A percentile compares a stretch with the other conserved stretches of the same genome.
These are phyloP conservation scores for Clitopilus hobsonii DNA, from an alignment of 768 basidiomycete species.

Conservation along the genomic window DNA sequence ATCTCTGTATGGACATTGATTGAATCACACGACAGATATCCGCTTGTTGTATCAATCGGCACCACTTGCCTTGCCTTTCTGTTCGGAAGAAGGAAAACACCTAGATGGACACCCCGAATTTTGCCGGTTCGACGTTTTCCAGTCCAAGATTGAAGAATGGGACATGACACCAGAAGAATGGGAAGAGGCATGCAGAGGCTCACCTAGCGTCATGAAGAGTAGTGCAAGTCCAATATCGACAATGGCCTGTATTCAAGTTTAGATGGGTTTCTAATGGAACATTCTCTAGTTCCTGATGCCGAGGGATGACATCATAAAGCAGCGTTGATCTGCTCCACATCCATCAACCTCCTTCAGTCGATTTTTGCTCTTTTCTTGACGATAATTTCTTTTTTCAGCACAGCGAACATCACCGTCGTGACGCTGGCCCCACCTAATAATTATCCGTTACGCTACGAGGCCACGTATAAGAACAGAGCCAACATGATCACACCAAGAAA, in stretches of 20 bases:
- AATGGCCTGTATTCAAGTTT: too few relatives aligned
- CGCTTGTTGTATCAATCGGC: neutral
- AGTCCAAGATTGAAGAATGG: neutral
- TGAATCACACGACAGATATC: neutral
- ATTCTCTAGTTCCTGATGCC: too few relatives aligned
- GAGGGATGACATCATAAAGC: neutral
- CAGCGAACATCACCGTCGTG: neutral
- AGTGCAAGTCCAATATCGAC: too few relatives aligned
- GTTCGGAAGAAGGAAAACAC: neutral
- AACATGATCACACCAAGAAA: neutral
- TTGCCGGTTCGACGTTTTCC: neutral
- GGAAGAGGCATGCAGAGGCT: neutral
- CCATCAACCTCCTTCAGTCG: neutral
- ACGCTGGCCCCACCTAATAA: neutral
- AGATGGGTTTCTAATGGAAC: neutral
- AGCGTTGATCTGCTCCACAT: neutral
- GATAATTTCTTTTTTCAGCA: neutral
- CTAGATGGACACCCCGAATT: neutral
- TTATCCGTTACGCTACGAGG: constrained; percentile 26
- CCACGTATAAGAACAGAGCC: constrained; percentile 6
- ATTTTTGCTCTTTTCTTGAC: neutral
- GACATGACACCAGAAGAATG: neutral
- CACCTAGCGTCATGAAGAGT: too few relatives aligned
- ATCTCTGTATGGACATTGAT: too few relatives aligned
- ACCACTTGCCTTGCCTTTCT: neutral